Base-by-base conservation (phyloP, 2,329 filamentous ascomycete genomes). In the Herpotrichia juniperi region DNA sequence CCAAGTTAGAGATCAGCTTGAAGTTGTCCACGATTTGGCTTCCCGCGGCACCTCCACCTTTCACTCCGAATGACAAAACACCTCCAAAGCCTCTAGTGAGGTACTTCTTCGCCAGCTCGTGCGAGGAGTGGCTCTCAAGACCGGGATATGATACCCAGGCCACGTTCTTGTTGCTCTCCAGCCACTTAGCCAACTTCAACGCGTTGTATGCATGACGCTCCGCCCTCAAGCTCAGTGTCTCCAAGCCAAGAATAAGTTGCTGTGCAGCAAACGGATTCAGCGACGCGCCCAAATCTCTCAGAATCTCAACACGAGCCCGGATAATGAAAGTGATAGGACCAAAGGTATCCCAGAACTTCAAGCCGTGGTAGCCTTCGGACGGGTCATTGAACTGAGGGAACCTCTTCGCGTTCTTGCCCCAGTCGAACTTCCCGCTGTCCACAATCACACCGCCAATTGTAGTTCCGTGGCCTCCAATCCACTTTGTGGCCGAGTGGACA, bases 321-420 rank as follows among this genome's bases (percentile, higher is more conserved):
- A 96, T 89, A 65, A 90, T 89, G 74, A 91, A 97, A 24, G 90
- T 84, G 62, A 92, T 83, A 49, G 86, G 74, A 30, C 93, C 93
- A 63, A 97, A 96, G 0, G 92, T 93, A 64, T 97, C 92, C 84
- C 87, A 96, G 83, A 97, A 97, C 74, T 91, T 93, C 61, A 96
- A 83, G 28, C 93, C 93, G 77, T 96, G 93, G 80, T 96, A 96
- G 49, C 93, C 92, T 51, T 90, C 88, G 0, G 89, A 87, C 0
- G 89, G 93, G 76, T 97, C 90, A 62, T 90, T 84, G 80, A 99
- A 92, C 74, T 97, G 91, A 1, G 93, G 93, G 82, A 97, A 97
- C 17, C 93, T 87, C 64, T 84, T 84, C 42, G 81, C 88, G 72
- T 96, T 78, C 76, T 88, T 88, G 63, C 89, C 91, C 93, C 93